Base-by-base conservation (phyloP, 2,329 filamentous ascomycete genomes). In the Scytalidium lignicola region DNA sequence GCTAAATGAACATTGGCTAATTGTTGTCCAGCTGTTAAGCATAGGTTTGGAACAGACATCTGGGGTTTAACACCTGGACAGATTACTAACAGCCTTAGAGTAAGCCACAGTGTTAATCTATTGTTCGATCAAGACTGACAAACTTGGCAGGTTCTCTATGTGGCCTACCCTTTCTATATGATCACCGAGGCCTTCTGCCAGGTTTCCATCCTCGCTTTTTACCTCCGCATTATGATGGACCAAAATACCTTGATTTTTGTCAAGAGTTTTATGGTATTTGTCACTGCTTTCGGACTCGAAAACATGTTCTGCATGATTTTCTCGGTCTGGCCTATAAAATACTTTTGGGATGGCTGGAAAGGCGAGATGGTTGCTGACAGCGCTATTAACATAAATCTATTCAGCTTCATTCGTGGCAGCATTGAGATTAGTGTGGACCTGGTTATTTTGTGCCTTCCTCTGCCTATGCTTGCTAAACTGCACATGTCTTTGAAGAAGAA, bases 341-440 rank as follows among this genome's bases (percentile, higher is more conserved):
- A 63, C 17, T 68, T 68, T 37, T 72, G 70, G 70, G 56, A 64
- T n/a, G 66, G 63, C 18, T 72, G 69, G 70, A 63, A 61, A 29
- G 62, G 62, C 12, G 62, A 69, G 32, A 62, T 58, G 26, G 20
- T 57, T 15, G 67, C 62, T n/a, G 48, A 58, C 42, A 66, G 65
- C 52, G 3, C 26, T 20, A 63, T 70, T 20, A 58, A 70, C 37
- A 62, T 71, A 29, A 65, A 64, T 13, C 56, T 66, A 3, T 67
- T 69, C 41, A 64, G 64, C 10, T 70, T 68, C 58, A 53, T 64
- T 21, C 55, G 64, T 5, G 66, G 67, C 1, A 58, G 57, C 1
- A 50, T 49, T n/a, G 47, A 49, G 26, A 46, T 49, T 28, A 26
- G 22, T 3, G 26, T 49, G 3, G 47, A 49, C 12, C 23, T 49